Base-by-base conservation (phyloP, 2,329 filamentous ascomycete genomes). In the Colletotrichum plurivorum region DNA sequence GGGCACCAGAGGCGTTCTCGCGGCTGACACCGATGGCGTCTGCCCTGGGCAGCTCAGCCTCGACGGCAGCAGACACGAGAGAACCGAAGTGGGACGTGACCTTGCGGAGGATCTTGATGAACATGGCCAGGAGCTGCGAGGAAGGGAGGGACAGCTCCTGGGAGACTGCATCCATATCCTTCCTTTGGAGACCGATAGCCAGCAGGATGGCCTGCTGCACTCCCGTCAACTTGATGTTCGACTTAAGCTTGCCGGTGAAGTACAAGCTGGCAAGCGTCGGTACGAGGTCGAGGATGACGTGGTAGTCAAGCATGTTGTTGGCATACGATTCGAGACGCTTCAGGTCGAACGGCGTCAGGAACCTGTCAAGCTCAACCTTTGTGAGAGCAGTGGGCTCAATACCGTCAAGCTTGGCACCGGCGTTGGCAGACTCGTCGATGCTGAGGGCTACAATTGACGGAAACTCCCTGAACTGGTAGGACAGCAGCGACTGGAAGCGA, bases 221-320 rank as follows among this genome's bases (percentile, higher is more conserved):
- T n/a, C 92, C 92, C 5, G 89, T 92, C 62, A 99, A 85, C 63
- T 88, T 91, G 73, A 97, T 86, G 57, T 85, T 84, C 43, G 83
- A 80, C 74, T 87, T 89, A 18, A 98, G 84, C 10, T 91, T 89
- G 55, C 94, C 93, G 0, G 89, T 90, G 81, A 99, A 99, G 84
- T 95, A 98, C 27, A 97, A 88, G 25, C 87, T 86, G 1, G 96
- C 92, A 71, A 99, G 90, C 1, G 87, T 88, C 0, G 96, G 96
- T 64, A 99, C 87, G 76, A 99, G 89, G 78, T 99, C 97, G 31
- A 98, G 88, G 63, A 99, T 96, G 74, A 98, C 95, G 77, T 98
- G 97, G 84, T 98, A 97, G 81, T 99, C 97, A 49, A 99, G 90
- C 87, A 98, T 93, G 81, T 97, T 97, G 81, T 97, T 97, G 16